Percentiles rank a stretch among this genome's conserved stretches.
Evolutionary conservation across 768 basidiomycete species (phyloP).

Genomic region (Dacryopinax spathularia): DNA sequence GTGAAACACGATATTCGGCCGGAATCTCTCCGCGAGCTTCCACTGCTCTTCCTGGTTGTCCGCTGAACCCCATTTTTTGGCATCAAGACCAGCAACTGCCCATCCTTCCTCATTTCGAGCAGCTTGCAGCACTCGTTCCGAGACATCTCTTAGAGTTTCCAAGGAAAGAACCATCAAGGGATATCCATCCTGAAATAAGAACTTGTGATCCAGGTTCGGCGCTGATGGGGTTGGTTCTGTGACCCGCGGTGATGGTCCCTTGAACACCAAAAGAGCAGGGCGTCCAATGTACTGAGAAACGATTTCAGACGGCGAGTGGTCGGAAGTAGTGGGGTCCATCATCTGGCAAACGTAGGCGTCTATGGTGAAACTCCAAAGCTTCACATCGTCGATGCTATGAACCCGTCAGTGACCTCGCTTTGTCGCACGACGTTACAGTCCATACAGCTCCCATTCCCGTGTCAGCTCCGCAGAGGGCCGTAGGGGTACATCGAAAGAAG

Average conservation of each 20-base stretch:
- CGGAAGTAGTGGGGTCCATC: constrained; percentile 16
- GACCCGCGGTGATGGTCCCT: constrained; percentile 42
- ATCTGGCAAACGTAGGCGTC: constrained; percentile 56
- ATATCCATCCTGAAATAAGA: constrained; percentile 50
- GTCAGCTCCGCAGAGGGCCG: constrained; percentile 33
- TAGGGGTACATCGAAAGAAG: constrained; percentile 46
- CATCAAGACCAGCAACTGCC: constrained; percentile 23
- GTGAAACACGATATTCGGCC: constrained; percentile 58
- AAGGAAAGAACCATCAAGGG: constrained; percentile 54
- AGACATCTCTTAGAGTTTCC: constrained; percentile 44
- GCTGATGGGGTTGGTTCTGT: constrained; percentile 40
- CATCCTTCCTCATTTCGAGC: constrained; percentile 39
- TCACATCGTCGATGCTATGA: constrained; percentile 39
- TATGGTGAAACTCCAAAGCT: constrained; percentile 35
- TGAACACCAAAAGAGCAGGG: constrained; percentile 49
- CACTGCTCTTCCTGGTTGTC: background rate
- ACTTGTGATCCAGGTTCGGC: constrained; percentile 39
- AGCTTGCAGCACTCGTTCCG: constrained; percentile 31
- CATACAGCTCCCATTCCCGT: constrained; percentile 44
- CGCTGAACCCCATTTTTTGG: background rate
- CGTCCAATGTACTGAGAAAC: constrained; percentile 49
- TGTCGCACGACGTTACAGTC: background rate
- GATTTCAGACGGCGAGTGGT: constrained; percentile 34
- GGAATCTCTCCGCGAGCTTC: constrained; percentile 36
- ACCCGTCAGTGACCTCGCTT: background rate